Evolutionary conservation across 1,284 basidiomycete genomes (phyloP).

Genomic region (Sphagnurus paluster): DNA sequence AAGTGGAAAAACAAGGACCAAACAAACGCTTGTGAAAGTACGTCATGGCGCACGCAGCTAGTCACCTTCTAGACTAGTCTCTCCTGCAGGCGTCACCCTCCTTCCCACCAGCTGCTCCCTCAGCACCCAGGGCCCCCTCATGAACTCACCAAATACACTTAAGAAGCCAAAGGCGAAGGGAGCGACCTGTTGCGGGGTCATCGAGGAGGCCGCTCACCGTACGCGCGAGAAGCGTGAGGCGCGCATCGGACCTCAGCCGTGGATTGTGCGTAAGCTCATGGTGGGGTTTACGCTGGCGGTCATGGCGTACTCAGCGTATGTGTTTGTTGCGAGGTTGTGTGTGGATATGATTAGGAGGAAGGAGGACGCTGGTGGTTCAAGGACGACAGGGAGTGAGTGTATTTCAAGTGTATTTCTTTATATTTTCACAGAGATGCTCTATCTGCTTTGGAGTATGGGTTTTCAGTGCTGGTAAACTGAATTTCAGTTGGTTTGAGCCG

Average conservation of each 20-base stretch:
- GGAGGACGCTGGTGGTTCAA: conserved; percentile 40
- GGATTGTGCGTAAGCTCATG: conserved; percentile 62
- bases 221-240: conserved; percentile 39
- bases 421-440: neutral
- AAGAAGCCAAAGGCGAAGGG: neutral
- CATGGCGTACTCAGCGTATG: conserved; percentile 66
- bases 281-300: conserved; percentile 52
- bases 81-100: neutral
- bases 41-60: too few relatives aligned
- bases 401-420: neutral
- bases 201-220: conserved; percentile 41
- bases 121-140: neutral
- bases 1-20: conserved; percentile 4
- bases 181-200: conserved; percentile 38
- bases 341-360: conserved; percentile 56
- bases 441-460: neutral
- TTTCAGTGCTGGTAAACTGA: too few relatives aligned
- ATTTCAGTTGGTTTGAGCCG: too few relatives aligned
- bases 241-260: conserved; percentile 52
- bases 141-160: conserved; percentile 5
- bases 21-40: conserved; percentile 11
- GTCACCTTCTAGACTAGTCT: too few relatives aligned
- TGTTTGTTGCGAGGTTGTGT: conserved; percentile 68
- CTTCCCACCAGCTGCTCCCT: conserved; percentile 1
- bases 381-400: conserved; percentile 58